Percentiles rank a stretch among this genome's conserved stretches.
Evolutionary conservation across 306 rosid species (phyloP).

Genomic region (Castanea crenata): DNA sequence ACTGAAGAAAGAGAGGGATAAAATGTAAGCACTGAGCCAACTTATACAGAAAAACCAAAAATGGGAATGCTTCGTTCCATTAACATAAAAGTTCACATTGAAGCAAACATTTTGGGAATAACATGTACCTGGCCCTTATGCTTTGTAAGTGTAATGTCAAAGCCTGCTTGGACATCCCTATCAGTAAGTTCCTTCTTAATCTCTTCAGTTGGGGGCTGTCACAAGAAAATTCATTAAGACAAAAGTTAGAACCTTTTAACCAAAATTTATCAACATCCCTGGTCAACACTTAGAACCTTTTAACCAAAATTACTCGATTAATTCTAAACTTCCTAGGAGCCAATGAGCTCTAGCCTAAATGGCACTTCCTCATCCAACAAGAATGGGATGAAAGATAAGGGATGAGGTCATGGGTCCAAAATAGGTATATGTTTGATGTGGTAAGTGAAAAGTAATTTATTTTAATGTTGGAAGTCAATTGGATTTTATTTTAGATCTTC

Average conservation of each 20-base stretch:
- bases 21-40: neutral
- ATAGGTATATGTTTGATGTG: no score
- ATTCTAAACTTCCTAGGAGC: neutral
- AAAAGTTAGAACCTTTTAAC: neutral
- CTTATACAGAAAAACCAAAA: neutral
- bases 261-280: neutral
- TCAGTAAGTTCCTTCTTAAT: slow-evolving; percentile 75
- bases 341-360: neutral
- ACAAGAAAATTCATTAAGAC: slow-evolving; percentile 26
- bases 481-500: no score
- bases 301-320: neutral
- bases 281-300: neutral
- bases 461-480: no score
- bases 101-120: slow-evolving; percentile 4
- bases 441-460: no score
- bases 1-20: slow-evolving; percentile 41
- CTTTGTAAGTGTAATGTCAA: slow-evolving; percentile 83
- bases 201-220: slow-evolving; percentile 87
- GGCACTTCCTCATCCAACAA: neutral
- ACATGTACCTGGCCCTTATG: slow-evolving; percentile 77
- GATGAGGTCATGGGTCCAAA: no score
- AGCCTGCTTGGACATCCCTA: slow-evolving; percentile 80
- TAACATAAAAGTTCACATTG: neutral
- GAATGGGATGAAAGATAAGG: neutral
- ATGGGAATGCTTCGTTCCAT: neutral